These are phyloP conservation scores for Cladorrhinum samala DNA, from an alignment of 495 filamentous ascomycete species.

Conservation along the genomic window DNA sequence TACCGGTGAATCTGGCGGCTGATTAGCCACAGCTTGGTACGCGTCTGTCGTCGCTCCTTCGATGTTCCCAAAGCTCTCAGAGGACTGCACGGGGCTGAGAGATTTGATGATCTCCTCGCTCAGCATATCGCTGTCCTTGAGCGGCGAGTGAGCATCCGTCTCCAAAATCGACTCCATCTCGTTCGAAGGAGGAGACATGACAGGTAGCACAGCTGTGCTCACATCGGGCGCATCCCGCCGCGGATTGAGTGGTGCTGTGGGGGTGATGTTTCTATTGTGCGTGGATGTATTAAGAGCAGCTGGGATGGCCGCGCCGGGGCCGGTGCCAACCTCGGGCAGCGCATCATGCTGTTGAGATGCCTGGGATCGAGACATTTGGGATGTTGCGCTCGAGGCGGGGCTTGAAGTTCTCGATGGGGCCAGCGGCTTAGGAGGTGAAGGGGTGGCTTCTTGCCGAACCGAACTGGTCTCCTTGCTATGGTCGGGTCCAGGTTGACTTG, in stretches of 20 bases:
- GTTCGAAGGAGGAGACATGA: conserved; percentile 32
- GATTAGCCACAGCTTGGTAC: conserved; percentile 17
- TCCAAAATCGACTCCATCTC: conserved; percentile 50
- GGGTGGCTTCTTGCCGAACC: background rate
- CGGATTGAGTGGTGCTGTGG: conserved; percentile 47
- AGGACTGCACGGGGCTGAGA: conserved; percentile 46
- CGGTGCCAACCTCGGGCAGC: background rate
- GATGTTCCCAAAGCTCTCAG: conserved; percentile 6
- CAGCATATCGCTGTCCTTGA: conserved; percentile 70
- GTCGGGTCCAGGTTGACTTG: background rate
- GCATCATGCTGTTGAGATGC: background rate
- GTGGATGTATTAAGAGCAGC: conserved; percentile 17
- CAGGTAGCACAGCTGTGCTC: conserved; percentile 9
- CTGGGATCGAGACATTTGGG: background rate
- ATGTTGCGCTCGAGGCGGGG: conserved; percentile 8
- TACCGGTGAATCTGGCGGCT: conserved; percentile 5
- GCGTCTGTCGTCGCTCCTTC: conserved; percentile 8
- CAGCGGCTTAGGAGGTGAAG: too few species aligned
- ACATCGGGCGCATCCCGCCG: conserved; percentile 19
- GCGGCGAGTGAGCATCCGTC: conserved; percentile 48
- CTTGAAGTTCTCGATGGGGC: too few species aligned
- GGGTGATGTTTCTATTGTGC: conserved; percentile 27
- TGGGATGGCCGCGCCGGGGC: background rate
- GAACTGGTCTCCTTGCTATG: background rate
- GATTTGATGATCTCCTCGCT: conserved; percentile 76